These are phyloP conservation scores for Metarhizium sp. DNA, from an alignment of 2,329 filamentous ascomycete genomes.

Conservation along the genomic window DNA sequence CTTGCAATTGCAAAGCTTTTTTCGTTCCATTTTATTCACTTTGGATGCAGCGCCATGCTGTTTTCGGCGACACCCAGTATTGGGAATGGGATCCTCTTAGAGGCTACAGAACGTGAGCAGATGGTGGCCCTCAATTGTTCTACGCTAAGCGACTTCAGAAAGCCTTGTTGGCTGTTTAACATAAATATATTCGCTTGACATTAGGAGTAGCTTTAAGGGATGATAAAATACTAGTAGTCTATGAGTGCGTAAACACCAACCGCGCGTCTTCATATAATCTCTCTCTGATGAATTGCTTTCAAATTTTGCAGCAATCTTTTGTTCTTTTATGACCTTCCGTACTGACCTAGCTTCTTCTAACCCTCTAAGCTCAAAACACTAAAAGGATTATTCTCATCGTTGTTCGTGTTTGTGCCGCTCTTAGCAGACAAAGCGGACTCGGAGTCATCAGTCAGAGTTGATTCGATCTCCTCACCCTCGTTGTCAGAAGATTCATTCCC, in stretches of 20 bases:
- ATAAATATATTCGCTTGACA: background rate
- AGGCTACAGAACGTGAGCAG: no score
- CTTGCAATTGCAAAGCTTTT: no score
- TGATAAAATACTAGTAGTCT: background rate
- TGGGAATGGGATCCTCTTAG: no score
- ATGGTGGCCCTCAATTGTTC: no score
- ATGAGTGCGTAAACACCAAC: background rate
- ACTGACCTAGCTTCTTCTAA: background rate
- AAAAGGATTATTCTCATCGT: background rate
- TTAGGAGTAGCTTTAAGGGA: background rate
- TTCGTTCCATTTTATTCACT: no score
- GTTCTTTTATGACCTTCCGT: background rate
- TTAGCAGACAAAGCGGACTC: background rate
- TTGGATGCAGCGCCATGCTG: background rate
- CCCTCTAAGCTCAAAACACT: background rate
- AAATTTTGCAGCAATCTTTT: background rate
- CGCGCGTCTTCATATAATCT: background rate
- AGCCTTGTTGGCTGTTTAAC: background rate
- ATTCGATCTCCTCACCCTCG: background rate
- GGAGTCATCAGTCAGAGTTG: background rate
- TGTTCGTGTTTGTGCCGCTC: background rate
- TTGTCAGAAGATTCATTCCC: background rate
- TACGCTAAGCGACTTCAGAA: no score
- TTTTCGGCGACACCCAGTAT: background rate
- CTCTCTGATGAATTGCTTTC: background rate